Evolutionary conservation across 805 yeast species (phyloP).

Genomic region (Metschnikowia cerradonensis): DNA sequence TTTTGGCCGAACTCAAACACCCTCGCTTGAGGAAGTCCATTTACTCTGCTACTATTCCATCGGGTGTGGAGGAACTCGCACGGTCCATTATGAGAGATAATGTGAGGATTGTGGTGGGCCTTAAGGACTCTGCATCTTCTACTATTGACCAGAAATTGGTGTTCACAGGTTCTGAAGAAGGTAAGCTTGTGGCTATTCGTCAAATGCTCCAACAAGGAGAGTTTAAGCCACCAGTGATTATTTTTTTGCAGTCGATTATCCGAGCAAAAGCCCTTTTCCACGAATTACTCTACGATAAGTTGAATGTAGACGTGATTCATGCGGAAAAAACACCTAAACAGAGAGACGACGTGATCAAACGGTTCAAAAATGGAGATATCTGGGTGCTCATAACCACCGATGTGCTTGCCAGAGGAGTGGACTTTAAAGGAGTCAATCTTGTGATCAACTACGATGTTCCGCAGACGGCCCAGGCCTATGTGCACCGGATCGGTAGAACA

Average conservation of each 20-base stretch:
- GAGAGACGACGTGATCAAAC: slow-evolving; percentile 77
- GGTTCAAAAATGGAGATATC: slow-evolving; percentile 83
- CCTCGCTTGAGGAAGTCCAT: slow-evolving; percentile 63
- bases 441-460: slow-evolving; percentile 98
- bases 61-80: slow-evolving; percentile 87
- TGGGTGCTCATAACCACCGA: slow-evolving; percentile 98
- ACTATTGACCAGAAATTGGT: slow-evolving; percentile 79
- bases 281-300: slow-evolving; percentile 84
- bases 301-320: slow-evolving; percentile 93
- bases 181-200: slow-evolving; percentile 88
- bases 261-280: slow-evolving; percentile 95
- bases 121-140: slow-evolving; percentile 86
- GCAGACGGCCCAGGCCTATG: slow-evolving; percentile 86
- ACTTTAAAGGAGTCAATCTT: slow-evolving; percentile 90
- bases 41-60: slow-evolving; percentile 94
- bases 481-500: slow-evolving; percentile 97
- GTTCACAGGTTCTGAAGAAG: slow-evolving; percentile 91
- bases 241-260: slow-evolving; percentile 84
- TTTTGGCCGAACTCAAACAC: slow-evolving; percentile 57
- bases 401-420: slow-evolving; percentile 94
- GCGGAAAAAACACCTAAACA: slow-evolving; percentile 89
- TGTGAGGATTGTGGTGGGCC: slow-evolving; percentile 83
- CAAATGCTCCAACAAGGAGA: slow-evolving; percentile 82
- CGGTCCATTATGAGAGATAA: slow-evolving; percentile 80
- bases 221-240: slow-evolving; percentile 87